phyloP scores from a whole-genome alignment of 164 flowering plant species.

The Chimonanthus praecox region DNA sequence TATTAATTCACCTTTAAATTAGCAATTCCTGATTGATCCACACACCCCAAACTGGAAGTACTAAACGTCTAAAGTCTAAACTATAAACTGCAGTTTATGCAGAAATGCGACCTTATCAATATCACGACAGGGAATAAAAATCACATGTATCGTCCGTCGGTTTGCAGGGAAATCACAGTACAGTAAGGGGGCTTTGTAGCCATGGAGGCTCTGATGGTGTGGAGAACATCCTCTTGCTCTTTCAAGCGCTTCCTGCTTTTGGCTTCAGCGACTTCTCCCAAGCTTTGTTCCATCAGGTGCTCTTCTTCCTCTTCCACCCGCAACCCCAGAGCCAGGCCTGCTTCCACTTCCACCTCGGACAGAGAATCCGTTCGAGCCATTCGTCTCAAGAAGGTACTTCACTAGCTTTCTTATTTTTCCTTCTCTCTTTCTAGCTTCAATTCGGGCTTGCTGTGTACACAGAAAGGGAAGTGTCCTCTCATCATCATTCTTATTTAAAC shows the following conservation, averaged over 20 bases:
- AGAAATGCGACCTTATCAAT: too few species aligned
- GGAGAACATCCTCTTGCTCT: conserved; percentile 29
- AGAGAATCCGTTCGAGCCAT: conserved; percentile 74
- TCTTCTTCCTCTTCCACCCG: conserved; percentile 17
- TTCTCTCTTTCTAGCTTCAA: neutral
- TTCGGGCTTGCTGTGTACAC: too few species aligned
- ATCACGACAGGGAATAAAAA: too few species aligned
- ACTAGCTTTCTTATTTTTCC: too few species aligned
- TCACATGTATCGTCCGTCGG: too few species aligned
- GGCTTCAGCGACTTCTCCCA: conserved; percentile 23
- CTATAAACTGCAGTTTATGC: too few species aligned
- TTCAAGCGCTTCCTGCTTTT: conserved; percentile 36
- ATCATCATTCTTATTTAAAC: neutral
- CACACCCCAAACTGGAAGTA: too few species aligned
- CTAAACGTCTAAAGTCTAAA: too few species aligned
- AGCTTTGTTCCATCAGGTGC: conserved; percentile 16
- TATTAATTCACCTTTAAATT: too few species aligned
- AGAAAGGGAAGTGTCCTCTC: neutral
- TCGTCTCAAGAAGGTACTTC: conserved; percentile 68
- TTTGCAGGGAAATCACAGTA: neutral
- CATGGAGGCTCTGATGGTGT: conserved; percentile 50
- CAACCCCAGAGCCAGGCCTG: conserved; percentile 25
- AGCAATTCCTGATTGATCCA: too few species aligned
- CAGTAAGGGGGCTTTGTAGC: neutral
- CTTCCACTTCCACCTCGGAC: conserved; percentile 56